Evolutionary conservation across 805 yeast genomes (phyloP), one percentile per base, ranked within the genome.

Genomic region (Zygosaccharomyces siamensis): DNA sequence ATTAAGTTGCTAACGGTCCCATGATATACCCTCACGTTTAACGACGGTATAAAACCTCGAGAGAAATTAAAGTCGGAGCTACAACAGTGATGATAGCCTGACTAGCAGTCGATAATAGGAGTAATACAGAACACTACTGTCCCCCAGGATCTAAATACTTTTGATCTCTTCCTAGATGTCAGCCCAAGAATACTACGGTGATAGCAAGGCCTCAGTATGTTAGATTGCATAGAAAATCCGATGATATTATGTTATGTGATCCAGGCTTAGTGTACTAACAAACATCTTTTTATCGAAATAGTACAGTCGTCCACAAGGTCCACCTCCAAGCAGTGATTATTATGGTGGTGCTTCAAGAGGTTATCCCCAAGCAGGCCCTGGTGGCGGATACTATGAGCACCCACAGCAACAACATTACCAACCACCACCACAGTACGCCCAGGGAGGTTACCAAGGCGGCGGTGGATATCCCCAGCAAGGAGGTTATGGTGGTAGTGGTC

Each of bases 371-470:
- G 37, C 39, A 49, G 43, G 24, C 48, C 41, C 30, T 51, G 52
- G 35, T 52, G 48, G 32, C 62, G 24, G 20, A 39, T 54, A 51
- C 27, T 54, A 55, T 38, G 53, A 55, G 37, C 57, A 56, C 21
- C 60, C 52, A 23, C 62, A 46, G 47, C 74, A 61, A 45, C 61
- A 50, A 20, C 62, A 46, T 48, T 73, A 61, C 45, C 61, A 50
- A 66, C 65, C 74, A 59, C 66, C 69, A 53, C 64, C 60, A 58
- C 58, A 63, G 65, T 52, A 64, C 54, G 54, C 50, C 47, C 61
- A 70, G 64, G 67, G 75, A 72, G 54, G 75, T 63, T 67, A 67
- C 68, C 28, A 39, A 18, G 42, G 40, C 8, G 43, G 44, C 20
- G 44, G 41, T 18, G 41, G 42, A 23, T 23, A 23, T 23, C 24